Conservation (phyloP, 139 green algal species). For the Chlamydomonas schloesseri region DNA sequence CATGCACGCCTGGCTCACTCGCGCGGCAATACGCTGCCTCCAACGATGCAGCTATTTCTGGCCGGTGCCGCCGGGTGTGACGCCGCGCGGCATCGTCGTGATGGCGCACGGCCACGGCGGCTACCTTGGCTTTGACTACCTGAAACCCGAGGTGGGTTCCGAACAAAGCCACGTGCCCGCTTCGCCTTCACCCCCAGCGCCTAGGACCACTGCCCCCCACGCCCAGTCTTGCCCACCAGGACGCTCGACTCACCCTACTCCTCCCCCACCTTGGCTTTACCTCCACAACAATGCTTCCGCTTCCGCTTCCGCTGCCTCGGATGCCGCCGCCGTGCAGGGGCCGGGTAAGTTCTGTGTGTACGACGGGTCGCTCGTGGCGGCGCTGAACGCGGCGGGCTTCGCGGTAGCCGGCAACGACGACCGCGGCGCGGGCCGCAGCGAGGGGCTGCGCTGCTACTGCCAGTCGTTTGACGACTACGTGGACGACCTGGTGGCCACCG, state of each 20-base stretch:
- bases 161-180: not conserved
- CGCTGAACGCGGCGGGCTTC: constrained; percentile 67
- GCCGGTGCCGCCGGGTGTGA: not conserved
- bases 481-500: constrained; percentile 68
- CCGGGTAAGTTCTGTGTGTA: constrained; percentile 53
- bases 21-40: no score
- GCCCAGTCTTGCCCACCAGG: no score
- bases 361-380: constrained; percentile 66
- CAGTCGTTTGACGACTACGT: constrained; percentile 77
- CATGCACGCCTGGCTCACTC: no score
- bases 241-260: no score
- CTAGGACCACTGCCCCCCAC: no score
- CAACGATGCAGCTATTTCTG: constrained; percentile 23
- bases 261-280: no score
- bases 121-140: constrained; percentile 67
- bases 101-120: constrained; percentile 74
- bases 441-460: constrained; percentile 73
- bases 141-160: constrained; percentile 45
- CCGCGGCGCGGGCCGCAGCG: constrained; percentile 64
- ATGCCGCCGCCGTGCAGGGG: constrained; percentile 15
- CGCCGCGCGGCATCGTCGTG: constrained; percentile 58
- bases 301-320: no score
- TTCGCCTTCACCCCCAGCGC: not conserved
- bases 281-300: no score
- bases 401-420: constrained; percentile 71